phyloP scores from a whole-genome alignment of 2,329 filamentous ascomycete genomes.

The Epichloe brachyelytri region DNA sequence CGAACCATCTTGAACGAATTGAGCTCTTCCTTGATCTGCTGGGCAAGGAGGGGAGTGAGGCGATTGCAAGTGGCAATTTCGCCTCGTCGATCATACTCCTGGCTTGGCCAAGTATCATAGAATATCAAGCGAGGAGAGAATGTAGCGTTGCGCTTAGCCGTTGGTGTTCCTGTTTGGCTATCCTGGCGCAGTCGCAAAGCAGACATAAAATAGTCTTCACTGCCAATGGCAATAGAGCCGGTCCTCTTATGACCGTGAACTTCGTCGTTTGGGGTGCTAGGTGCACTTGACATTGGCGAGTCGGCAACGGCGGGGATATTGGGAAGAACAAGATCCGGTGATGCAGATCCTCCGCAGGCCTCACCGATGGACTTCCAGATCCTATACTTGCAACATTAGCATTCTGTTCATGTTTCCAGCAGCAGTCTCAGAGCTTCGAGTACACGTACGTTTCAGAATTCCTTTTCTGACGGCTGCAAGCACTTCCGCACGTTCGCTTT shows the following conservation, averaged over 20 bases:
- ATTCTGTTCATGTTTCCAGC: neutral
- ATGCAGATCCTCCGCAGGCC: constrained; percentile 42
- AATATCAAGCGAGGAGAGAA: constrained; percentile 94
- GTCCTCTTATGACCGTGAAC: constrained; percentile 51
- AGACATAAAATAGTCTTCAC: constrained; percentile 82
- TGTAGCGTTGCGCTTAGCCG: constrained; percentile 52
- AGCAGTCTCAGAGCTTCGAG: neutral
- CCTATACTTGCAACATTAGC: constrained; percentile 24
- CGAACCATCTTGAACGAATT: constrained; percentile 92
- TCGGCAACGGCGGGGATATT: constrained; percentile 54
- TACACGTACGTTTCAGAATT: constrained; percentile 69
- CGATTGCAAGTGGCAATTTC: constrained; percentile 97
- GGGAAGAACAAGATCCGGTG: constrained; percentile 40
- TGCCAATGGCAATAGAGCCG: constrained; percentile 61
- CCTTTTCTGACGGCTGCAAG: constrained; percentile 88
- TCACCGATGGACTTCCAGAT: constrained; percentile 54
- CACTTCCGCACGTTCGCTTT: constrained; percentile 81
- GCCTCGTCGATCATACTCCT: constrained; percentile 90
- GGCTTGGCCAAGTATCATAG: constrained; percentile 89
- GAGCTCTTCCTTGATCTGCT: constrained; percentile 98
- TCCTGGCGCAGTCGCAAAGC: constrained; percentile 61
- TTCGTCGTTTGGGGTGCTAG: constrained; percentile 78
- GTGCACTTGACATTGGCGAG: constrained; percentile 72
- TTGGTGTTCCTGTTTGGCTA: constrained; percentile 69
- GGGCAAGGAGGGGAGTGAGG: constrained; percentile 88